Evolutionary conservation across 2,329 filamentous ascomycete species (phyloP), one percentile per base, ranked within the genome.

Genomic region (Claviceps maximensis): DNA sequence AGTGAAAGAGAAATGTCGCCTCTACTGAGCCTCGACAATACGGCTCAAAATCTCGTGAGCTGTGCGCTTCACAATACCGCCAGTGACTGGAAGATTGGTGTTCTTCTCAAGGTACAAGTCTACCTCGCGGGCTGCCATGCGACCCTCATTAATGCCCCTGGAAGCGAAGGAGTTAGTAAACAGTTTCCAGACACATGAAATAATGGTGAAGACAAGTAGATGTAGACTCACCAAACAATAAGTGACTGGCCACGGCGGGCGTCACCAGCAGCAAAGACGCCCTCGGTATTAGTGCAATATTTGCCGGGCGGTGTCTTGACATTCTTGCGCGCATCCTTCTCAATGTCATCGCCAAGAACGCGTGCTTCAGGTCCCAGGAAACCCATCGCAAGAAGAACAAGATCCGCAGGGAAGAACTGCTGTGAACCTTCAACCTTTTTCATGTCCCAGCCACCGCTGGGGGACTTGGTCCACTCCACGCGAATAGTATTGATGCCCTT

Each of bases 401-500:
- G 80, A 65, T 97, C 91, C 29, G 91, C 91, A 40, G 89, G 89
- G 85, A 96, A 96, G 78, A 94, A 94, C 67, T 96, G 83, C 74
- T 95, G 87, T 56, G 86, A 91, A 40, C 87, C 89, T 60, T 95
- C 90, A 33, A 95, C 78, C 69, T 95, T 91, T 79, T 95, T 95
- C 89, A 97, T 96, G 71, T 96, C 91, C 91, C 91, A 97, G 46
- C 90, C 90, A 59, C 90, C 90, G 56, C 81, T 84, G 29, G 87
- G 78, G 52, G 83, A 88, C 77, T 90, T 93, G 61, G 89, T 93
- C 91, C 91, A 97, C 69, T 96, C 90, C 45, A 97, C 90, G 52
- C 91, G 89, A 55, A 93, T 82, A 45, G 89, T 95, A 72, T 93
- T 95, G 77, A 97, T 95, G 58, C 91, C 91, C 76, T 89, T 94